phyloP scores from a whole-genome alignment of 805 yeast genomes.

The Myxozyma neglecta region DNA sequence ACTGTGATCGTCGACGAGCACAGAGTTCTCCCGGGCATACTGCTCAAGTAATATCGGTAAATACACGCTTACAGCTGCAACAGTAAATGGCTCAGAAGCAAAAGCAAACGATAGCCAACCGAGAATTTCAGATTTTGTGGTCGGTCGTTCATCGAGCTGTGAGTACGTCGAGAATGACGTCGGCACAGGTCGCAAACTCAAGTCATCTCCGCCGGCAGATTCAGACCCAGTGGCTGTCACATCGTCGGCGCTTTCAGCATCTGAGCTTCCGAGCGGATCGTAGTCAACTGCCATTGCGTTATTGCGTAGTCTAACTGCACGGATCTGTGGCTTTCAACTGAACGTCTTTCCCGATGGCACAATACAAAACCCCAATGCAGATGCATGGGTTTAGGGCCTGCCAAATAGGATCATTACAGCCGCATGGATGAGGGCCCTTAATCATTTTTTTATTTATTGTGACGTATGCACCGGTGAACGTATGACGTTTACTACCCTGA shows the following conservation, averaged over 20 bases:
- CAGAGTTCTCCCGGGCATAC: constrained; percentile 72
- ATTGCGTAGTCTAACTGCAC: too few species aligned
- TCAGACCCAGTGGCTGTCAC: neutral
- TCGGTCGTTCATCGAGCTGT: constrained; percentile 33
- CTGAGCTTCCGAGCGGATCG: too few species aligned
- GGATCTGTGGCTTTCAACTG: too few species aligned
- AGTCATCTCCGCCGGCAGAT: neutral
- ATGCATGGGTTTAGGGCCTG: too few species aligned
- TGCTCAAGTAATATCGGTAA: constrained; percentile 71
- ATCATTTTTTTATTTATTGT: too few species aligned
- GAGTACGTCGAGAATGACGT: constrained; percentile 26
- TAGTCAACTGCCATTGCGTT: too few species aligned
- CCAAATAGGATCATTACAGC: too few species aligned
- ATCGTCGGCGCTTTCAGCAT: neutral
- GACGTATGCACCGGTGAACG: too few species aligned
- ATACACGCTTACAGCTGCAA: constrained; percentile 75
- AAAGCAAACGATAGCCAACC: constrained; percentile 65
- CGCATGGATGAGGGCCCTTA: too few species aligned
- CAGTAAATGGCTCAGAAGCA: constrained; percentile 80
- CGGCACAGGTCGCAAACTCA: constrained; percentile 15
- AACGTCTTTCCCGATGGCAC: too few species aligned
- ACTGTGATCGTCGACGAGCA: constrained; percentile 56
- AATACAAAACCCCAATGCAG: too few species aligned
- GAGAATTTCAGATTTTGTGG: constrained; percentile 48
- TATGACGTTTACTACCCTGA: too few species aligned